Evolutionary conservation across 495 filamentous ascomycete genomes (phyloP).

Genomic region (Aspergillus taichungensis): DNA sequence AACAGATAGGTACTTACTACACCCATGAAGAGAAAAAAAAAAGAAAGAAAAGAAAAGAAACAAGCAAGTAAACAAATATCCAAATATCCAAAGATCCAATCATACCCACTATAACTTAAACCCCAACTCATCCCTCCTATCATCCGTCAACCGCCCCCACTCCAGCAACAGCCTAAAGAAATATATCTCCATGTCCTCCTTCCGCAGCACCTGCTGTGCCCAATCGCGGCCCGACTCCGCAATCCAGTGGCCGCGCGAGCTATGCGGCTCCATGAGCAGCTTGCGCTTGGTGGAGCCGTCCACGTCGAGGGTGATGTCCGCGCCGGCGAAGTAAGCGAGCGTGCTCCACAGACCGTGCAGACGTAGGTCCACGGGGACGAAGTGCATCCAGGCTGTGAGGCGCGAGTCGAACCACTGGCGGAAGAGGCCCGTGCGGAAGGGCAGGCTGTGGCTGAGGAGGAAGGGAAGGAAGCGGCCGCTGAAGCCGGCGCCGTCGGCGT

Average conservation of each 20-base stretch:
- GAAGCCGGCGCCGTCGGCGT: conserved; percentile 62
- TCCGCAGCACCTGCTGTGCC: conserved; percentile 55
- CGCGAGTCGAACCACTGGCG: conserved; percentile 68
- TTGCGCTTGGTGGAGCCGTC: conserved; percentile 9
- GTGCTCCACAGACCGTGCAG: conserved; percentile 57
- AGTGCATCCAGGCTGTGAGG: conserved; percentile 66
- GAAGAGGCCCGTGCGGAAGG: conserved; percentile 58
- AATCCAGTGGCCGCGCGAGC: conserved; percentile 50
- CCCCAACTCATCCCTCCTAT: conserved; percentile 49
- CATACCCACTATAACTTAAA: conserved; percentile 28
- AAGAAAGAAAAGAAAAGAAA: neutral
- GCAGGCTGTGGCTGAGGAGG: conserved; percentile 50
- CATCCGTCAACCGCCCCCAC: conserved; percentile 60
- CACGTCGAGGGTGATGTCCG: conserved; percentile 16
- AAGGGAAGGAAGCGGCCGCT: conserved; percentile 55
- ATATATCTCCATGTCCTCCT: conserved; percentile 79
- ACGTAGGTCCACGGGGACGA: conserved; percentile 64
- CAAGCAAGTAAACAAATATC: no score
- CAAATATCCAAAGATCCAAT: no score
- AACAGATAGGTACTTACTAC: neutral
- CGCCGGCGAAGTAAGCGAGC: conserved; percentile 53
- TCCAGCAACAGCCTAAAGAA: conserved; percentile 70
- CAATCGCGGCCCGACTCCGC: conserved; percentile 58
- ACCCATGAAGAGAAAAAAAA: neutral
- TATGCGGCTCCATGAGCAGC: conserved; percentile 24